Conservation (phyloP, 2,329 filamentous ascomycete species). For the Pseudopithomyces chartarum region DNA sequence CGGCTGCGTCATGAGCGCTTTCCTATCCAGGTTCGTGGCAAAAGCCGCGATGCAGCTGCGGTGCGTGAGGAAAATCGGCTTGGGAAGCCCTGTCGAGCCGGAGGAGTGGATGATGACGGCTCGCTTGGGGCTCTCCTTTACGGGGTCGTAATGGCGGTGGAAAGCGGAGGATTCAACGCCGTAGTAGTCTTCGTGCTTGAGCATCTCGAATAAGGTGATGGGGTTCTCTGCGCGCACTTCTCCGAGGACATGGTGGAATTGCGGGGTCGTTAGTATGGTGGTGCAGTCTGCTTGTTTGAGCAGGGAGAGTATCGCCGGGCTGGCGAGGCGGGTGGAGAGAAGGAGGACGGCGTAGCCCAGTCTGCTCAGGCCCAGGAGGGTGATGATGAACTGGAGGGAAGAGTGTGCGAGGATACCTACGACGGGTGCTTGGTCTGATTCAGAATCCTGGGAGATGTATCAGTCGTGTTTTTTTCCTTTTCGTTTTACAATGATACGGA, state of each 20-base stretch:
- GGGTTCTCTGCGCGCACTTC: conserved; percentile 35
- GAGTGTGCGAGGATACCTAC: conserved; percentile 60
- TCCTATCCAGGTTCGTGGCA: conserved; percentile 21
- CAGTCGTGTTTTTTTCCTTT: neutral
- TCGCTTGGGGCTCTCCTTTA: conserved; percentile 44
- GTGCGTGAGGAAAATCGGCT: conserved; percentile 66
- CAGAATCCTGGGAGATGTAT: conserved; percentile 18
- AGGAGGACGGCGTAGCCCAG: conserved; percentile 61
- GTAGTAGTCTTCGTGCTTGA: conserved; percentile 28
- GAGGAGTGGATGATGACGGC: conserved; percentile 52
- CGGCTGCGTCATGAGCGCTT: conserved; percentile 28
- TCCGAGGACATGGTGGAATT: conserved; percentile 26
- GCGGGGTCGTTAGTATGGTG: conserved; percentile 23
- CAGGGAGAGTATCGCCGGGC: conserved; percentile 56
- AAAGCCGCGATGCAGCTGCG: conserved; percentile 32
- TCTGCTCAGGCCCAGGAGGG: conserved; percentile 59
- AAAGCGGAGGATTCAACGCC: conserved; percentile 20
- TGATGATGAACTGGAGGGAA: conserved; percentile 60
- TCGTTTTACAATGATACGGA: conserved; percentile 8
- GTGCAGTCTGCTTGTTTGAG: conserved; percentile 31
- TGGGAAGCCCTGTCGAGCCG: conserved; percentile 66
- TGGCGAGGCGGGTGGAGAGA: conserved; percentile 59
- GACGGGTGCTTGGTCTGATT: conserved; percentile 23
- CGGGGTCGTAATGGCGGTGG: conserved; percentile 24
- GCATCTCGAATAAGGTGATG: conserved; percentile 26